Evolutionary conservation across 371 early-diverging fungal species (phyloP), one percentile per base, ranked within the genome.

Genomic region (Mortierella sp.): DNA sequence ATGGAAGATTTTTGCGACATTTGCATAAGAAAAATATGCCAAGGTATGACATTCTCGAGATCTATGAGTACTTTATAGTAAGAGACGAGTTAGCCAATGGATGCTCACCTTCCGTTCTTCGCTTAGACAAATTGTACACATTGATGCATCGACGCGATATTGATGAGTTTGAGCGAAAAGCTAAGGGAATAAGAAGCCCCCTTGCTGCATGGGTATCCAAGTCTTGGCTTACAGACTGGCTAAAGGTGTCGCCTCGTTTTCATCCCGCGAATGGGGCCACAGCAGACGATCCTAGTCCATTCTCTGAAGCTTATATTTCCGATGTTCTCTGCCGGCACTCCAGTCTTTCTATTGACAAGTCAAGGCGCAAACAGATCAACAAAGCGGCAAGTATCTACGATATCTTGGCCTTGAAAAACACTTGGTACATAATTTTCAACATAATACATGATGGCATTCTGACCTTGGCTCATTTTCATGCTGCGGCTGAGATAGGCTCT

Each of bases 181-280:
- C 30, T 2, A 75, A 75, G 47, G 62, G 55, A 2, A 62, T 52
- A 14, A 59, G 35, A 28, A 72, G 66, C 26, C 35, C 75, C 18
- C 16, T 57, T 9, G 55, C 60, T 28, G 70, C 32, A 4, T 83
- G 84, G 84, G 57, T 83, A 52, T 83, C 84, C 52, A 78, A 69
- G 32, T 9, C 54, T 12, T 83, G 84, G 84, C 20, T 83, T 32
- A 35, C 51, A 20, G 79, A 78, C n/a, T 83, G 84, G 84, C 39
- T 49, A 14, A 78, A 79, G 37, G 60, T 68, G n/a, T 51, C 39
- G 1, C 84, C 84, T 5, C 61, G 57, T 3, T 72, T 83, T 28
- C 79, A 75, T 49, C 30, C 35, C 0, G 35, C 22, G 0, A 68
- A 75, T 37, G 45, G 64, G 5, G 43, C 72, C 1, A 55, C 62